These are phyloP conservation scores for Cercospora zeae-maydis DNA, from an alignment of 2,329 filamentous ascomycete genomes.

Conservation along the genomic window DNA sequence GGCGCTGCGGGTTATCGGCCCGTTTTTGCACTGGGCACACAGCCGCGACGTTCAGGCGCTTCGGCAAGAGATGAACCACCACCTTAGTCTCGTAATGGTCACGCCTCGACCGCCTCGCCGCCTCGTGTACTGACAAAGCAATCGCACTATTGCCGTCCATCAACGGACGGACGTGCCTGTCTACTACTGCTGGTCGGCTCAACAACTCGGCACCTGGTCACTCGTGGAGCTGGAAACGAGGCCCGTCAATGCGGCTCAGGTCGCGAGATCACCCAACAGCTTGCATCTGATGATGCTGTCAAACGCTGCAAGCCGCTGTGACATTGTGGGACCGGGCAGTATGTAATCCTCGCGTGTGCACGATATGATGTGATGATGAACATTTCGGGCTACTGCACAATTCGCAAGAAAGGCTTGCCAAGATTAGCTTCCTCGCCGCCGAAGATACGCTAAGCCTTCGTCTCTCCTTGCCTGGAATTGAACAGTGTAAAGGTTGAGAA, in stretches of 20 bases:
- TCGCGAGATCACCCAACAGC: neutral
- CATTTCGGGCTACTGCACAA: neutral
- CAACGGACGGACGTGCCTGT: neutral
- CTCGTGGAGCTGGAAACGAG: neutral
- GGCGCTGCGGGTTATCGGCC: constrained; percentile 10
- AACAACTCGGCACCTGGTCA: neutral
- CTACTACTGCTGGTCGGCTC: neutral
- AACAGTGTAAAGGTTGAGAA: neutral
- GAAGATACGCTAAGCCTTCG: constrained; percentile 10
- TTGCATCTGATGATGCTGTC: neutral
- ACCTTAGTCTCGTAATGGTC: neutral
- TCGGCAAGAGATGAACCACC: constrained; percentile 5
- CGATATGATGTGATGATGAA: neutral
- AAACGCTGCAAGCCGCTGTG: neutral
- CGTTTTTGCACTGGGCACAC: constrained; percentile 4
- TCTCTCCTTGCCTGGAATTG: constrained; percentile 1
- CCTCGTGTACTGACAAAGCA: neutral
- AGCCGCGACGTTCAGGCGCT: neutral
- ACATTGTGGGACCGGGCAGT: too few species aligned
- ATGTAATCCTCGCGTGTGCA: neutral
- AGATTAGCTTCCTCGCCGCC: constrained; percentile 3
- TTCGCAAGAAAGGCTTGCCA: neutral
- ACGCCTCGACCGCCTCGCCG: neutral
- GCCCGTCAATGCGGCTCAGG: neutral
- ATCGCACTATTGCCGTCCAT: neutral